phyloP scores from a whole-genome alignment of 2,329 filamentous ascomycete genomes.

The Exophiala viscosa region DNA sequence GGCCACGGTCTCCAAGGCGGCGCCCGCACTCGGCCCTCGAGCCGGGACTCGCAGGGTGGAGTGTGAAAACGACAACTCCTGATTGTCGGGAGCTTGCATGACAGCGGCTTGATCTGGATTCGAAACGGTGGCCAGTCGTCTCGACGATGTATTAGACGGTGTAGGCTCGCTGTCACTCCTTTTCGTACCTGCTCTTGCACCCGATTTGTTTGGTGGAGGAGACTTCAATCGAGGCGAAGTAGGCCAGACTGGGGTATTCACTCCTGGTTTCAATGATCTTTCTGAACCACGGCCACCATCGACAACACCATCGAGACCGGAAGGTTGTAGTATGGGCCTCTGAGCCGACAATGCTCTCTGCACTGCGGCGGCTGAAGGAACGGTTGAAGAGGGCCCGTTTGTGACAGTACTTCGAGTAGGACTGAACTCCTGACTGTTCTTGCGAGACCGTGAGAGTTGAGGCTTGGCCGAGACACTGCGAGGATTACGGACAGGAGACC shows the following conservation, averaged over 20 bases:
- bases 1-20: conserved; percentile 82
- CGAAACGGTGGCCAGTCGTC: conserved; percentile 35
- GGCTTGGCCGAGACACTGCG: conserved; percentile 28
- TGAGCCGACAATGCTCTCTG: conserved; percentile 66
- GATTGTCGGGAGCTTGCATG: conserved; percentile 19
- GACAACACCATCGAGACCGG: conserved; percentile 58
- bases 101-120: conserved; percentile 19
- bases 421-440: conserved; percentile 65
- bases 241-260: conserved; percentile 65
- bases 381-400: conserved; percentile 41
- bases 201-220: conserved; percentile 59
- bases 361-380: conserved; percentile 59
- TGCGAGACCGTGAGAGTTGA: conserved; percentile 54
- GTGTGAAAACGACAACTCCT: conserved; percentile 38
- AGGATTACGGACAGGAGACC: conserved; percentile 20
- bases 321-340: conserved; percentile 60
- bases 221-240: conserved; percentile 73
- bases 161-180: conserved; percentile 45
- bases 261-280: conserved; percentile 47
- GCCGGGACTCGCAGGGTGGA: conserved; percentile 54
- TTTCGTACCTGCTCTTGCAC: conserved; percentile 37
- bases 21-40: conserved; percentile 57
- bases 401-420: conserved; percentile 49
- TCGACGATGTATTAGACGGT: conserved; percentile 51
- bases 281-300: conserved; percentile 65